Conservation (phyloP, 1,139 yeast species). For the Saccharomyces pastorianus region DNA sequence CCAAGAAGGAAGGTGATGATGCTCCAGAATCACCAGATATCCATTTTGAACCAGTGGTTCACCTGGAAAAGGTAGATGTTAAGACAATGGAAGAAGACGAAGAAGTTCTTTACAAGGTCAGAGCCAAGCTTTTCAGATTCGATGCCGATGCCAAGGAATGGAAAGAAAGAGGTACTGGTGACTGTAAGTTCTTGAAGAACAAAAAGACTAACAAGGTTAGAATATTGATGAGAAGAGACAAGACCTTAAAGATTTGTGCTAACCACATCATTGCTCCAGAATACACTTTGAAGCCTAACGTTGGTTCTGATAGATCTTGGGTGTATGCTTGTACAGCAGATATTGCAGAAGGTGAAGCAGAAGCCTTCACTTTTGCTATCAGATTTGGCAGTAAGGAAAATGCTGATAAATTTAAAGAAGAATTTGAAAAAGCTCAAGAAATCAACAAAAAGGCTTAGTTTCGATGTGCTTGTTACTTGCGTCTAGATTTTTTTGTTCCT, state of each 20-base stretch:
- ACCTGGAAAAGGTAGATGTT: constrained; percentile 90
- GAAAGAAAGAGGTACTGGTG: constrained; percentile 99
- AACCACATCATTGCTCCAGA: constrained; percentile 87
- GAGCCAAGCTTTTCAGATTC: constrained; percentile 93
- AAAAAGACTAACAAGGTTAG: constrained; percentile 74
- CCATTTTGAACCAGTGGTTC: constrained; percentile 93
- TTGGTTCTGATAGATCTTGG: constrained; percentile 98
- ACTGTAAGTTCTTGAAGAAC: constrained; percentile 90
- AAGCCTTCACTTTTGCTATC: constrained; percentile 92
- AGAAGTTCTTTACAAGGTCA: constrained; percentile 75
- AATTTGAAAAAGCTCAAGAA: constrained; percentile 75
- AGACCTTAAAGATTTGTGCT: constrained; percentile 95
- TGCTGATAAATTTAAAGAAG: constrained; percentile 91
- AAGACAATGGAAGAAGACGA: constrained; percentile 96
- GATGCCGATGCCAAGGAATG: constrained; percentile 81
- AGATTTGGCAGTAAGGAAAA: constrained; percentile 96
- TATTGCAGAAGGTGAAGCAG: constrained; percentile 91
- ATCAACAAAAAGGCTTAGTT: constrained; percentile 38
- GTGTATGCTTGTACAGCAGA: constrained; percentile 93
- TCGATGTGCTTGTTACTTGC: background rate
- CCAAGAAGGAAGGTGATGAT: constrained; percentile 48
- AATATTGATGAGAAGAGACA: constrained; percentile 96
- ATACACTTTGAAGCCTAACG: constrained; percentile 80
- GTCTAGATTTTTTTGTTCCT: background rate
- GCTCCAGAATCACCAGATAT: constrained; percentile 89